Conservation (phyloP, 192 early-diverging fungal genomes). For the Gamsiella multidivaricata region DNA sequence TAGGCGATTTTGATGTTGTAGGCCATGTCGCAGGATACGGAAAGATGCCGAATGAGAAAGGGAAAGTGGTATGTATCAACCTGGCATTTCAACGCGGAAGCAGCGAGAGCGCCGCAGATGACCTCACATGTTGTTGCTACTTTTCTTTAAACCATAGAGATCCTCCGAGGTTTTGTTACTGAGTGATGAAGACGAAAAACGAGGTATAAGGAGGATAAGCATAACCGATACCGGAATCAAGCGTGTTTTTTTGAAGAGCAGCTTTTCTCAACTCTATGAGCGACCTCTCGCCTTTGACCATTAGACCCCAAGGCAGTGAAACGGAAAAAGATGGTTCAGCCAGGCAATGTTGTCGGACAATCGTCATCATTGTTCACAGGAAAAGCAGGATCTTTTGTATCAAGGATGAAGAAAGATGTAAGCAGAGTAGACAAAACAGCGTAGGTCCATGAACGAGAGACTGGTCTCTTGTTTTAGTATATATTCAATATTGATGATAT, state of each 20-base stretch:
- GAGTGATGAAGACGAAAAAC: slow-evolving; percentile 40
- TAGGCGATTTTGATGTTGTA: slow-evolving; percentile 4
- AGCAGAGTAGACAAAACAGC: too few relatives aligned
- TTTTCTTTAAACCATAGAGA: background rate
- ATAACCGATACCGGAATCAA: too few relatives aligned
- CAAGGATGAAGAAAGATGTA: slow-evolving; percentile 37
- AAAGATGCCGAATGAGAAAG: background rate
- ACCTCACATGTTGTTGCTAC: too few relatives aligned
- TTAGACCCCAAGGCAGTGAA: slow-evolving; percentile 30
- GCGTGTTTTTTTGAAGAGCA: too few relatives aligned
- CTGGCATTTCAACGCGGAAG: background rate
- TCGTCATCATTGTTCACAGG: too few relatives aligned
- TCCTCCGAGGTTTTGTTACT: background rate
- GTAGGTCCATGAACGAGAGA: too few relatives aligned
- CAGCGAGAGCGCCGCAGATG: slow-evolving; percentile 5
- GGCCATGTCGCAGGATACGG: background rate
- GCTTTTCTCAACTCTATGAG: background rate
- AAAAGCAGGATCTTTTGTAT: slow-evolving; percentile 7
- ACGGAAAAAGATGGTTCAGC: slow-evolving; percentile 36
- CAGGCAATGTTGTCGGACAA: too few relatives aligned
- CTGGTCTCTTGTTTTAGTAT: too few relatives aligned
- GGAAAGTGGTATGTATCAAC: background rate
- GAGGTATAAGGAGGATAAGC: slow-evolving; percentile 13
- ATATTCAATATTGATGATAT: background rate
- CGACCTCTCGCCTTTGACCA: background rate